A percentile compares a stretch with the other conserved stretches of the same genome.
phyloP scores from a whole-genome alignment of 768 basidiomycete species.

The Mycena vitilis region DNA sequence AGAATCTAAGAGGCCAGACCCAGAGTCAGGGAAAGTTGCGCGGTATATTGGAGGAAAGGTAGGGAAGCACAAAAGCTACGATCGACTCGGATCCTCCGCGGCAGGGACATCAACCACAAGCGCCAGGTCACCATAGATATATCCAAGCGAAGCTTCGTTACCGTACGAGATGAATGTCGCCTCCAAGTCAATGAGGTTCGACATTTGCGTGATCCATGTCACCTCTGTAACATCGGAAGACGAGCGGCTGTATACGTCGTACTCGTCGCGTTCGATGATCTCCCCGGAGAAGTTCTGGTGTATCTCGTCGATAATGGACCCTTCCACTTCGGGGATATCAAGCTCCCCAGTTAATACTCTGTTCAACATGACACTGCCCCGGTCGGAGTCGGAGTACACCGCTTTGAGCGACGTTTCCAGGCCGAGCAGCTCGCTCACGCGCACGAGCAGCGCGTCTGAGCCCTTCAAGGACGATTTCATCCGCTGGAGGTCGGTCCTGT shows the following conservation, averaged over 20 bases:
- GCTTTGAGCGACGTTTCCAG: conserved; percentile 38
- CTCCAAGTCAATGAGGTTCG: conserved; percentile 17
- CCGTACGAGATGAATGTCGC: conserved; percentile 40
- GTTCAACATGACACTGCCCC: neutral
- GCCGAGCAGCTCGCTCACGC: conserved; percentile 36
- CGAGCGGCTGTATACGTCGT: neutral
- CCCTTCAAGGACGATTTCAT: conserved; percentile 43
- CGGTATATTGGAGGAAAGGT: too few relatives aligned
- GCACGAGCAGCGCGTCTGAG: conserved; percentile 40
- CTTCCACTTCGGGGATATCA: neutral
- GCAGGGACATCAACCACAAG: conserved; percentile 25
- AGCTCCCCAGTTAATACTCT: neutral
- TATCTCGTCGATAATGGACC: neutral
- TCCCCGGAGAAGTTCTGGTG: neutral
- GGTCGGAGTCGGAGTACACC: conserved; percentile 16
- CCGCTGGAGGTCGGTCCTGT: neutral
- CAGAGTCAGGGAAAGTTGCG: too few relatives aligned
- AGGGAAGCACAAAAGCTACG: too few relatives aligned
- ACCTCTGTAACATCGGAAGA: conserved; percentile 25
- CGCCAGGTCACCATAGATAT: conserved; percentile 46
- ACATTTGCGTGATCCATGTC: conserved; percentile 33
- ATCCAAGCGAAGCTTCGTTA: conserved; percentile 37
- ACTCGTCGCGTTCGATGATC: neutral
- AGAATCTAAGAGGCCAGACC: too few relatives aligned
- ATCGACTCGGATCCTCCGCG: conserved; percentile 22